Evolutionary conservation across 2,329 filamentous ascomycete species (phyloP).

Genomic region (Hypocrella siamensis): DNA sequence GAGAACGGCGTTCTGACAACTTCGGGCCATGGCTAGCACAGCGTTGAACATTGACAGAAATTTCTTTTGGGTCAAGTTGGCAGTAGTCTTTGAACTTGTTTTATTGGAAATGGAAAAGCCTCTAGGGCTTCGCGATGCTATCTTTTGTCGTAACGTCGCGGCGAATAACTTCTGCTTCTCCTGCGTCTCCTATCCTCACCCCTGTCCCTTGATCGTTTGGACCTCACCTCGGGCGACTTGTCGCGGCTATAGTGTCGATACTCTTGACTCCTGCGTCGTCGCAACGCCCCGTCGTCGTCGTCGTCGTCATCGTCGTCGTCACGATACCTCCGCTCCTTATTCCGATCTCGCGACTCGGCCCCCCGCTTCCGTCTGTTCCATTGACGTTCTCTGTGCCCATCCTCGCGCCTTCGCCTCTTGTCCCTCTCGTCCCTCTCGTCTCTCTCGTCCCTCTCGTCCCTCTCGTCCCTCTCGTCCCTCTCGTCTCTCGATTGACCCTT

Average conservation of each 20-base stretch:
- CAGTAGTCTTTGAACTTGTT: no score
- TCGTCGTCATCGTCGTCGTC: constrained; percentile 8
- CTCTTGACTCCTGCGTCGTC: constrained; percentile 10
- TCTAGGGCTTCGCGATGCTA: neutral
- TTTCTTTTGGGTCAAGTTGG: neutral
- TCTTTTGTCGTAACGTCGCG: constrained; percentile 8
- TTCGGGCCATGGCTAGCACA: neutral
- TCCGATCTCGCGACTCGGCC: neutral
- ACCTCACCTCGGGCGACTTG: constrained; percentile 12
- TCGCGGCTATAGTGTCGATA: constrained; percentile 14
- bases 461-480: constrained; percentile 22
- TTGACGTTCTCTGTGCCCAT: constrained; percentile 10
- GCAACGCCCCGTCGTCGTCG: neutral
- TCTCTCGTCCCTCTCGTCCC: constrained; percentile 16
- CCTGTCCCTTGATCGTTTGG: constrained; percentile 12
- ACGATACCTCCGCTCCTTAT: constrained; percentile 7
- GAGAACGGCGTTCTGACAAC: no score
- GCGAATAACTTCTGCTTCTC: constrained; percentile 29
- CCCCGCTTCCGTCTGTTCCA: constrained; percentile 14
- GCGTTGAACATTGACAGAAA: neutral
- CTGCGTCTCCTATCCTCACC: constrained; percentile 12
- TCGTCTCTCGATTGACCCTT: no score
- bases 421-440: constrained; percentile 17
- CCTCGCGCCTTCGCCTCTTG: constrained; percentile 8
- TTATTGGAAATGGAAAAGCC: no score